These are phyloP conservation scores for Cryptococcus floricola DNA, from an alignment of 1,284 basidiomycete genomes.

Conservation along the genomic window DNA sequence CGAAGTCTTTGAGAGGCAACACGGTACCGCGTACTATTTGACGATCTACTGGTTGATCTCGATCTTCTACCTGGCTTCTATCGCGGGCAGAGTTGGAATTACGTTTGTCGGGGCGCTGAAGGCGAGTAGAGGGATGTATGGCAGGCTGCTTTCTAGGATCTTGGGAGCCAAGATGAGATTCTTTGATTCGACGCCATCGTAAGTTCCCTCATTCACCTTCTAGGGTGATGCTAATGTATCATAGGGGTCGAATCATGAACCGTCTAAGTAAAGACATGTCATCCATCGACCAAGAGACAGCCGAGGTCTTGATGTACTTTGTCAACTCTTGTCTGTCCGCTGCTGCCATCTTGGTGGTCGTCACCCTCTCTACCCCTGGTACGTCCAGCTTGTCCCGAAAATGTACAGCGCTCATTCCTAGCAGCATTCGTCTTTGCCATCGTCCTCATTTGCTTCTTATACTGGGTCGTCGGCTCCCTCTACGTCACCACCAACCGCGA, in stretches of 20 bases:
- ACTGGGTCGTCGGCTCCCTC: slow-evolving; percentile 48
- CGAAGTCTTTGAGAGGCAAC: background rate
- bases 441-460: slow-evolving; percentile 48
- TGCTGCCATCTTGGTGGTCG: slow-evolving; percentile 42
- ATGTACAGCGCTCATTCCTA: slow-evolving; percentile 7
- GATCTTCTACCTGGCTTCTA: slow-evolving; percentile 35
- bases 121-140: slow-evolving; percentile 40
- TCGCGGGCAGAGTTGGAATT: slow-evolving; percentile 37
- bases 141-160: slow-evolving; percentile 37
- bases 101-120: slow-evolving; percentile 40
- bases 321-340: slow-evolving; percentile 37
- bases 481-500: slow-evolving; percentile 54
- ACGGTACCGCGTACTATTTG: slow-evolving; percentile 32
- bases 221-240: background rate
- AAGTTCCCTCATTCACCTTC: background rate
- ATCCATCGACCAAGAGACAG: slow-evolving; percentile 52
- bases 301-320: slow-evolving; percentile 46
- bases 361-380: slow-evolving; percentile 43
- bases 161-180: slow-evolving; percentile 49
- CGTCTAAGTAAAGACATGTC: slow-evolving; percentile 53
- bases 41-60: slow-evolving; percentile 40
- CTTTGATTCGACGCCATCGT: slow-evolving; percentile 49
- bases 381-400: slow-evolving; percentile 1
- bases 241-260: slow-evolving; percentile 54
- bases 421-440: slow-evolving; percentile 47